Evolutionary conservation across 352 stramenopile genomes (phyloP), one percentile per base, ranked within the genome.

Genomic region (Pythium rhizo-oryzae): DNA sequence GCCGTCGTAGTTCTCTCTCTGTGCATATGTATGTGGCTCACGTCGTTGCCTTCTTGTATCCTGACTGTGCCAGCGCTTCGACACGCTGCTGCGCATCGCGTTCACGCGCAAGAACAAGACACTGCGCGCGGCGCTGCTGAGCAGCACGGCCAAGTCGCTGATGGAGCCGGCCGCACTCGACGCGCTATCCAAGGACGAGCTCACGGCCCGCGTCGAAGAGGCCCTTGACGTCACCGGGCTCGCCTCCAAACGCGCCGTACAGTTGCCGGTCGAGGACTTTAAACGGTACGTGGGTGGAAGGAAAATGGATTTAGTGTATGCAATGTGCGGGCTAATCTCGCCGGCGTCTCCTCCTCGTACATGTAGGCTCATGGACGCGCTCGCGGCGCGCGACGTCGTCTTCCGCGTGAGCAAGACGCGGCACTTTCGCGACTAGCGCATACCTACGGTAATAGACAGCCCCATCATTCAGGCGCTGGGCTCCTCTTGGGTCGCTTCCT

Each of bases 101-200:
- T 96, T 96, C 59, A 71, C 81, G 39, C 84, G 87, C 49, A 94
- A 95, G 72, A 96, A 96, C 74, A 96, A 96, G 72, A 96, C 89
- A 30, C 69, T 96, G 52, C 80, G 89, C 37, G 84, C 89, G 9
- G 73, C 91, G 39, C 58, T 96, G 44, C 67, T 89, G 8, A 83
- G 81, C 25, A 92, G 85, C 49, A 89, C 85, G n/a, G 77, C 87
- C 41, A 72, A 71, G 33, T 44, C 68, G 21, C 70, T 79, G 16
- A 72, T 87, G 39, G 64, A 71, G 44, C 61, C 75, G 18, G 53
- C 68, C 0, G 62, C 65, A 2, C 28, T 33, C 28, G 28, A 33
- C 28, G 28, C 28, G 28, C 23, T 78, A 30, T 47, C 75, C 6
- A 81, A 90, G 16, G 68, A 79, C 18, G 57, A 69, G 5, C 47